Evolutionary conservation across 352 stramenopile genomes (phyloP).

Genomic region (Stramenopiles sp.): DNA sequence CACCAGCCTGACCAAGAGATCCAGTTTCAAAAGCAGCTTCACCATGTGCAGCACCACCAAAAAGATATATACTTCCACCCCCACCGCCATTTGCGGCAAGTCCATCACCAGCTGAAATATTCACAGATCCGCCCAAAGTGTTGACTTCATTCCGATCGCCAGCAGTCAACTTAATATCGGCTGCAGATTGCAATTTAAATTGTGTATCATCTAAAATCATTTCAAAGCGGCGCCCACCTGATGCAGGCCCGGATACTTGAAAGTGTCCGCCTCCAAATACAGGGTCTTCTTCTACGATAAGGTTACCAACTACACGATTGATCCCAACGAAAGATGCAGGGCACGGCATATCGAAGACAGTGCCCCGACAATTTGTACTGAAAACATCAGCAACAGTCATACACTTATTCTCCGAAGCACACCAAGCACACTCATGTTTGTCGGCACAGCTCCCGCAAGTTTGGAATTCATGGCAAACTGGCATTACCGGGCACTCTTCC

Average conservation of each 20-base stretch:
- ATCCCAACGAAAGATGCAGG: conserved; percentile 28
- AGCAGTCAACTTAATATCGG: neutral
- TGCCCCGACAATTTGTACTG: conserved; percentile 28
- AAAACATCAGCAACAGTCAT: conserved; percentile 40
- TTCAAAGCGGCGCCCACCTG: no score
- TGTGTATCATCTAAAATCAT: no score
- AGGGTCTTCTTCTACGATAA: conserved; percentile 4
- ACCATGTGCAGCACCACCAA: neutral
- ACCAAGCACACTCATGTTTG: conserved; percentile 39
- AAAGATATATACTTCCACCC: neutral
- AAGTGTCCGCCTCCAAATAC: conserved; percentile 2
- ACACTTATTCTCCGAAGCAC: conserved; percentile 33
- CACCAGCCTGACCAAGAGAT: no score
- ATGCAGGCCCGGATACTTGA: no score
- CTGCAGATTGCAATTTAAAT: neutral
- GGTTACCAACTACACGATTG: conserved; percentile 13
- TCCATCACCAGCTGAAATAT: neutral
- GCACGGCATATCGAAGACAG: conserved; percentile 43
- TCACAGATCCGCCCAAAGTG: neutral
- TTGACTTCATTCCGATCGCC: neutral
- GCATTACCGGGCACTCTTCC: conserved; percentile 14
- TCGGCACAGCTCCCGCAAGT: conserved; percentile 27
- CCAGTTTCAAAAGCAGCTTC: conserved; percentile 1
- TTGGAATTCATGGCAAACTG: conserved; percentile 19
- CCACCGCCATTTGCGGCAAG: neutral